These are phyloP conservation scores for Syncephalastrum racemosum DNA, from an alignment of 371 early-diverging fungal species.

Conservation along the genomic window DNA sequence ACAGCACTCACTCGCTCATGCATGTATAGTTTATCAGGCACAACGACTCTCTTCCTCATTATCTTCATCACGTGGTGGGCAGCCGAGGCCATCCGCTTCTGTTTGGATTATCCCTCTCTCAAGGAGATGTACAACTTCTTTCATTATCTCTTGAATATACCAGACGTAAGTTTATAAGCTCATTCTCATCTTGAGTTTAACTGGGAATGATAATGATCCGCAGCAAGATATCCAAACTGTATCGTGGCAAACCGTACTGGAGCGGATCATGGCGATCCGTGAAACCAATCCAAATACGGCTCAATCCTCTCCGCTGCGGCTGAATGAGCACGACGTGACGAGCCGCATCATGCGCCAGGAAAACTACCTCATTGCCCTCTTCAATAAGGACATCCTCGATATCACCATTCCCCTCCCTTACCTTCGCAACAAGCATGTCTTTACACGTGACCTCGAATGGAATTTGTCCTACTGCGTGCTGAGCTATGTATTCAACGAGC, in stretches of 20 bases:
- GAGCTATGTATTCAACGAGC: constrained; percentile 83
- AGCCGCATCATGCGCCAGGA: constrained; percentile 96
- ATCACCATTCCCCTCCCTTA: constrained; percentile 66
- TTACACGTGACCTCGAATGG: constrained; percentile 93
- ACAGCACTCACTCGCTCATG: not conserved
- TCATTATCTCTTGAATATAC: constrained; percentile 75
- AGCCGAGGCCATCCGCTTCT: constrained; percentile 68
- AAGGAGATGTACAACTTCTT: constrained; percentile 87
- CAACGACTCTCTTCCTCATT: constrained; percentile 49
- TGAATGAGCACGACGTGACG: constrained; percentile 87
- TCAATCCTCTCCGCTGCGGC: constrained; percentile 43
- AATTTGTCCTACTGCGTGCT: constrained; percentile 84
- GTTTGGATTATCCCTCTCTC: constrained; percentile 70
- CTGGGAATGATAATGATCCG: too few relatives aligned
- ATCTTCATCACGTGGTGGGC: constrained; percentile 74
- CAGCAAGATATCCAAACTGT: constrained; percentile 79
- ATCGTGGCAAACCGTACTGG: constrained; percentile 76
- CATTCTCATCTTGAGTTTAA: too few relatives aligned
- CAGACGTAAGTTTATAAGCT: constrained; percentile 72
- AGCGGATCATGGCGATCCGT: constrained; percentile 67
- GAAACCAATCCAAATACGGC: constrained; percentile 69
- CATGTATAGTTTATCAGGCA: constrained; percentile 38
- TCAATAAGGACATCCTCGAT: constrained; percentile 89
- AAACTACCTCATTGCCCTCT: constrained; percentile 93
- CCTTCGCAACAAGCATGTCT: constrained; percentile 45